Evolutionary conservation across 129 eudicot species (phyloP), one percentile per base, ranked within the genome.

Genomic region (Solidago caesia): DNA sequence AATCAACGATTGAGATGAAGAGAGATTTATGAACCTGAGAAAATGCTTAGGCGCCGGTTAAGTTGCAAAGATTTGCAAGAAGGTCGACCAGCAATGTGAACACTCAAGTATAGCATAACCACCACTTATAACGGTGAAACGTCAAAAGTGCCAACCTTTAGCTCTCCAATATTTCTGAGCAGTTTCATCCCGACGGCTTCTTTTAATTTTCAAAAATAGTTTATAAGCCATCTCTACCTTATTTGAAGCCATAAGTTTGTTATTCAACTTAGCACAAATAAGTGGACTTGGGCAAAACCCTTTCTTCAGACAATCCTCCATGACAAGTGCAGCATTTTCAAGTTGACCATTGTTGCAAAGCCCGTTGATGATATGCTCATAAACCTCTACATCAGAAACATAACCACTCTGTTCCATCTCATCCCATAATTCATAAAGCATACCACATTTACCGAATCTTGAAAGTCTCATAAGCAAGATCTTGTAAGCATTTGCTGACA

Each of bases 131-230:
- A 41, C 5, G 6, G 7, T 43, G 27, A 44, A 44, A 44, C n/a
- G 39, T 66, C 70, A 66, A 4, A 87, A 88, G 73, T 94, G 99
- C 99, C 99, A 94, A n/a, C 99, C 99, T 80, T 87, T 91, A 70
- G 79, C 83, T 79, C 94, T 85, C 93, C 99, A 94, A 71, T 73
- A 76, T 81, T 73, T 94, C 52, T 67, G 85, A 8, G 96, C 88
- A 81, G 88, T 94, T 66, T 91, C 93, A 67, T 75, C 84, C 39
- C 13, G 62, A 9, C 97, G 89, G 33, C 89, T 92, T 45, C 52
- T 82, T 75, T 83, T 94, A 14, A 94, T 70, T 85, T 91, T 94
- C 71, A 86, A 55, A 68, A 86, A 85, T 11, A 94, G 88, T 80
- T 77, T 94, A 70, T 94, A 94, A 4, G 96, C 97, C 49, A 74